Conservation (phyloP, 768 basidiomycete species). For the Suillus subalutaceus region DNA sequence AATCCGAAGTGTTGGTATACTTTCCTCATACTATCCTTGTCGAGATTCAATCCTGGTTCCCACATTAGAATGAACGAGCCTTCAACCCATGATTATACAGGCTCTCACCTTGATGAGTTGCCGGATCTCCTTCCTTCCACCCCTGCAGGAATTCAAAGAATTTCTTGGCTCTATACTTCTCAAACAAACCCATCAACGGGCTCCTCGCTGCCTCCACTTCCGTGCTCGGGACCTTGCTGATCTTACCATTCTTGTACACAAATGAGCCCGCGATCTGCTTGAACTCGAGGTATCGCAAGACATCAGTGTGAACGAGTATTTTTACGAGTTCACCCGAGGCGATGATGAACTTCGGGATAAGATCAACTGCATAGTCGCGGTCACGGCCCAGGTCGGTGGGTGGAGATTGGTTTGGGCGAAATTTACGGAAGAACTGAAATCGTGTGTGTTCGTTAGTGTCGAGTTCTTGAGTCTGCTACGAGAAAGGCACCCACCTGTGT, state of each 20-base stretch:
- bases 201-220: conserved; percentile 96
- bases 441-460: conserved; percentile 23
- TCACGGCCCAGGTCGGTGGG: conserved; percentile 92
- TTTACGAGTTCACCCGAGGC: conserved; percentile 96
- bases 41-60: conserved; percentile 76
- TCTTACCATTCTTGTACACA: conserved; percentile 95
- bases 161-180: conserved; percentile 97
- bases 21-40: conserved; percentile 88
- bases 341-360: conserved; percentile 99
- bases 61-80: conserved; percentile 7
- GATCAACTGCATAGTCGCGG: conserved; percentile 96
- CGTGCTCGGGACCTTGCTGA: conserved; percentile 96
- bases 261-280: conserved; percentile 99
- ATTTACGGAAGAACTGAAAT: conserved; percentile 90
- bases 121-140: conserved; percentile 95
- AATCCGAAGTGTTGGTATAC: conserved; percentile 98
- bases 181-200: conserved; percentile 98
- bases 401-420: conserved; percentile 74
- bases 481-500: conserved; percentile 71
- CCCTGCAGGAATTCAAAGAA: conserved; percentile 97
- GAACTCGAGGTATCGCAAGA: conserved; percentile 98
- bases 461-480: not conserved
- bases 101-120: conserved; percentile 87
- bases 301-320: conserved; percentile 98
- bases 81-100: not conserved